A percentile compares a stretch with the other conserved stretches of the same genome.
These are phyloP conservation scores for Epipyxis sp. DNA, from an alignment of 108 stramenopile species.

Conservation along the genomic window DNA sequence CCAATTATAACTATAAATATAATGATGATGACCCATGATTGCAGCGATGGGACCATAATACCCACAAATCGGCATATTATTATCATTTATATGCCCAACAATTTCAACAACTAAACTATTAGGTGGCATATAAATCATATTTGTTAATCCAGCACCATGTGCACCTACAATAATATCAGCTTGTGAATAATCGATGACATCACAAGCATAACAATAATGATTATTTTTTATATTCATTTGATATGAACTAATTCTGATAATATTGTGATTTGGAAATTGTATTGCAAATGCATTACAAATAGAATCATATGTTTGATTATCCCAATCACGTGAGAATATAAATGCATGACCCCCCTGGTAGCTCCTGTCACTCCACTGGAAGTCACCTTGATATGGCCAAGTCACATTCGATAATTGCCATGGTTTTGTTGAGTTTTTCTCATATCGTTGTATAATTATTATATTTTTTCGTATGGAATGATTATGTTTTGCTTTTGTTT, in stretches of 20 bases:
- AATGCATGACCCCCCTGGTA: background rate
- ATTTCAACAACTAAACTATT: constrained; percentile 1
- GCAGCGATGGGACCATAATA: constrained; percentile 21
- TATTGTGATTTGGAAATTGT: background rate
- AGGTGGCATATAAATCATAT: constrained; percentile 12
- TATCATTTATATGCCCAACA: background rate
- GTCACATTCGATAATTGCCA: background rate
- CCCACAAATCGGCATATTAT: constrained; percentile 15
- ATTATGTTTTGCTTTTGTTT: background rate
- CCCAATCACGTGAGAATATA: background rate
- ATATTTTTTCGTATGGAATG: background rate
- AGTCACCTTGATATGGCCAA: background rate
- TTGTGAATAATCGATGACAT: background rate
- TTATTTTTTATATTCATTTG: background rate
- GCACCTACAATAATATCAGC: constrained; percentile 10
- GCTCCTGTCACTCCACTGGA: too few species aligned
- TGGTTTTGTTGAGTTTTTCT: background rate
- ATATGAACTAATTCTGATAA: background rate
- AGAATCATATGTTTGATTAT: background rate
- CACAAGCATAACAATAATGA: background rate
- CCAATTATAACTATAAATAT: background rate
- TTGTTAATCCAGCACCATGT: constrained; percentile 21
- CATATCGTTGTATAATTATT: background rate
- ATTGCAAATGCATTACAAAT: background rate
- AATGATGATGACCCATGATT: background rate